These are phyloP conservation scores for Trichomonascaceae sp. DNA, from an alignment of 1,139 yeast species.

Conservation along the genomic window DNA sequence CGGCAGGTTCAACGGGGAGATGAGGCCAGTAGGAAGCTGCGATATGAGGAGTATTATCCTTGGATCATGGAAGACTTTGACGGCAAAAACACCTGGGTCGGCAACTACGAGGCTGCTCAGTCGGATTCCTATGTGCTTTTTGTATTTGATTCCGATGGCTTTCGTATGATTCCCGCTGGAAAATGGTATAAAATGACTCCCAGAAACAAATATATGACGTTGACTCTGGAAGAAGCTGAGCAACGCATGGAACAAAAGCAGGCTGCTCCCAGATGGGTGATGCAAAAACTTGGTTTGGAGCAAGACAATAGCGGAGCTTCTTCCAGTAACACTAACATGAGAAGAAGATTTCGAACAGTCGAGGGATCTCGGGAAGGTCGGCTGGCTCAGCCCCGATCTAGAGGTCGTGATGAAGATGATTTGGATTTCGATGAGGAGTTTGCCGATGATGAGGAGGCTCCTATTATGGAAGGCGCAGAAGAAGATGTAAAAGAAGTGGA, in stretches of 20 bases:
- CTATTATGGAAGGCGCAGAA: slow-evolving; percentile 94
- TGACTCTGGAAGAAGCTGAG: slow-evolving; percentile 94
- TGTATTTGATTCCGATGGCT: slow-evolving; percentile 81
- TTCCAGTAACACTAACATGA: slow-evolving; percentile 15
- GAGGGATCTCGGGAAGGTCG: slow-evolving; percentile 38
- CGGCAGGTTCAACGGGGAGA: slow-evolving; percentile 75
- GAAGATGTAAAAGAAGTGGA: slow-evolving; percentile 91
- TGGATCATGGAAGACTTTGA: slow-evolving; percentile 98
- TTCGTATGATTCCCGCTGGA: slow-evolving; percentile 91
- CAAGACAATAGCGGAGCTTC: slow-evolving; percentile 27
- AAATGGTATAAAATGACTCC: slow-evolving; percentile 92
- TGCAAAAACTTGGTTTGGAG: slow-evolving; percentile 79
- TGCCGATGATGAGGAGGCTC: slow-evolving; percentile 98
- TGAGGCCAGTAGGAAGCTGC: slow-evolving; percentile 70
- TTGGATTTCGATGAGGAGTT: slow-evolving; percentile 94
- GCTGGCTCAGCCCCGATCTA: slow-evolving; percentile 10
- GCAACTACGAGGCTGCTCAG: slow-evolving; percentile 91
- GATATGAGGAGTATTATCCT: slow-evolving; percentile 95
- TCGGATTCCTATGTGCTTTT: slow-evolving; percentile 80
- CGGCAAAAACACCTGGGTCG: slow-evolving; percentile 90
- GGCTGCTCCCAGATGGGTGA: slow-evolving; percentile 88
- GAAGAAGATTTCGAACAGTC: slow-evolving; percentile 51
- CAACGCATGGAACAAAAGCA: slow-evolving; percentile 79
- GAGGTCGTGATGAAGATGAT: slow-evolving; percentile 50
- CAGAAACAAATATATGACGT: slow-evolving; percentile 85